phyloP scores from a whole-genome alignment of 148 eudicot genomes.

The Rhododendron vialii region DNA sequence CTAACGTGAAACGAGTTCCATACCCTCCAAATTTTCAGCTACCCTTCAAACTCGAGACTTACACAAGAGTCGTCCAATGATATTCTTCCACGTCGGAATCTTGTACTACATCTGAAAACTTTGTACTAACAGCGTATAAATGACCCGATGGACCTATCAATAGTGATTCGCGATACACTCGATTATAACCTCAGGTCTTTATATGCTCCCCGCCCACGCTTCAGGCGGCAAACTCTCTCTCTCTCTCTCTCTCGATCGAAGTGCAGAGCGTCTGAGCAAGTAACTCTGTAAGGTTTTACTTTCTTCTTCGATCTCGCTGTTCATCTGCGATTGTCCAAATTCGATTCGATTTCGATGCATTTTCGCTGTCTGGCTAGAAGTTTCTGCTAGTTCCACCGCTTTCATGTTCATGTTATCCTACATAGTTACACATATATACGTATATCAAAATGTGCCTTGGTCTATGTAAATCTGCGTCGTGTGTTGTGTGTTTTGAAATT shows the following conservation, averaged over 20 bases:
- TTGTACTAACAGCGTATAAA: background rate
- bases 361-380: background rate
- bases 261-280: background rate
- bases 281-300: conserved; percentile 3
- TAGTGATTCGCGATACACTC: background rate
- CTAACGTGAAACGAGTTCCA: conserved; percentile 3
- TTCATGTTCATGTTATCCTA: background rate
- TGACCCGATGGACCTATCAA: background rate
- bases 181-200: background rate
- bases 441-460: background rate
- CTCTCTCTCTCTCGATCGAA: background rate
- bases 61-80: background rate
- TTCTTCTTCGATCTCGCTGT: background rate
- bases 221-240: conserved; percentile 5
- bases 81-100: background rate
- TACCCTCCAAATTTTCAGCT: background rate
- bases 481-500: background rate
- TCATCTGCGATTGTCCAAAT: background rate
- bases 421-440: background rate
- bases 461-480: background rate
- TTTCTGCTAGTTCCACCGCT: background rate
- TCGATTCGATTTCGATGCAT: background rate
- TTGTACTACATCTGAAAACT: background rate
- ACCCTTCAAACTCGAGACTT: background rate
- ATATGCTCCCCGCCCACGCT: conserved; percentile 8